Evolutionary conservation across 2,329 filamentous ascomycete species (phyloP).

Genomic region (Ceratocystis ficicola): DNA sequence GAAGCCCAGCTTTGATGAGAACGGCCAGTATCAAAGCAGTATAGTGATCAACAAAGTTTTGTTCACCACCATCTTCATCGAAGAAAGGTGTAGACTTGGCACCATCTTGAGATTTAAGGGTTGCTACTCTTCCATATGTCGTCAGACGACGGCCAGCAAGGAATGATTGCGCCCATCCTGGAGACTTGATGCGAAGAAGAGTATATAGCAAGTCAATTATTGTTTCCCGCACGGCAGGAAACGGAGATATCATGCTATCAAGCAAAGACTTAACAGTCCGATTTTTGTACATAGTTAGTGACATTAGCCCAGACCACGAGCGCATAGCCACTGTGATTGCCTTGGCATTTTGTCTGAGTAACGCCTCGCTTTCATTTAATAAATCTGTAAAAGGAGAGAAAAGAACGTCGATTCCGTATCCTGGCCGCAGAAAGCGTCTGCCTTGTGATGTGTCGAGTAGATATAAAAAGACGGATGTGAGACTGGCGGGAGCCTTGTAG

Average conservation of each 20-base stretch:
- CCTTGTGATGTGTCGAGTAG: slow-evolving; percentile 73
- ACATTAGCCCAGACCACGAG: slow-evolving; percentile 87
- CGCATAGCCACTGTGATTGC: slow-evolving; percentile 86
- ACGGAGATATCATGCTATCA: slow-evolving; percentile 49
- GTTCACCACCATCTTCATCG: slow-evolving; percentile 56
- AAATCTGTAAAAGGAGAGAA: slow-evolving; percentile 92
- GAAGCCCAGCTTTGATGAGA: slow-evolving; percentile 68
- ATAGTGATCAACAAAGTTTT: slow-evolving; percentile 88
- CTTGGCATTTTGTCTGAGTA: slow-evolving; percentile 74
- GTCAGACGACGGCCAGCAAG: slow-evolving; percentile 84
- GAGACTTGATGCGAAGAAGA: slow-evolving; percentile 74
- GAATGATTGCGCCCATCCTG: slow-evolving; percentile 91
- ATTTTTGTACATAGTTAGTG: slow-evolving; percentile 77
- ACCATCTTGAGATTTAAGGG: slow-evolving; percentile 51
- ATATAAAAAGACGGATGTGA: slow-evolving; percentile 79
- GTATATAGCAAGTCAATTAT: slow-evolving; percentile 78
- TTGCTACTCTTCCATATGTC: slow-evolving; percentile 89
- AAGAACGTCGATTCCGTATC: slow-evolving; percentile 76
- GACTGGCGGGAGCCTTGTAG: slow-evolving; percentile 83
- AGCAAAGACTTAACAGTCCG: slow-evolving; percentile 69
- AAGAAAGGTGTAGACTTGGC: slow-evolving; percentile 41
- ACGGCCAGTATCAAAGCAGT: slow-evolving; percentile 77
- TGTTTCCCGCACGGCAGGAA: slow-evolving; percentile 51
- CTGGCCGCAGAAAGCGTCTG: slow-evolving; percentile 70
- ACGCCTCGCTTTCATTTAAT: slow-evolving; percentile 43